phyloP scores from a whole-genome alignment of 2,329 filamentous ascomycete genomes.

The Teratosphaeria gauchensis region DNA sequence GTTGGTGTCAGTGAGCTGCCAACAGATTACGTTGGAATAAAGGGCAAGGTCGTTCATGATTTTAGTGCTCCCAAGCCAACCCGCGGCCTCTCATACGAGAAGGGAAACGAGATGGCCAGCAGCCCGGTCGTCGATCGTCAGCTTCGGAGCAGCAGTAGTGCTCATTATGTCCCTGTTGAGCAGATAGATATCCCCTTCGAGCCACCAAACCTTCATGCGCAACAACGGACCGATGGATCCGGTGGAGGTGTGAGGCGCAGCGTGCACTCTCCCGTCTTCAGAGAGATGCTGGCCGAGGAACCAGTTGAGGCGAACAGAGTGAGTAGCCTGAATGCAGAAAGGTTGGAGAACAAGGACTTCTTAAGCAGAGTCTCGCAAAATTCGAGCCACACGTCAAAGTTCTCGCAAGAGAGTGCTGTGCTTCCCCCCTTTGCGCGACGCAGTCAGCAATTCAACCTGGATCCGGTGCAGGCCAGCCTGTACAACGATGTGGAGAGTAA shows the following conservation, averaged over 20 bases:
- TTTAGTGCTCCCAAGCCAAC: constrained; percentile 45
- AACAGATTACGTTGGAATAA: constrained; percentile 53
- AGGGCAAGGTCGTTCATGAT: constrained; percentile 54
- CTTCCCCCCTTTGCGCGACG: constrained; percentile 27
- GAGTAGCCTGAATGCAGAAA: constrained; percentile 37
- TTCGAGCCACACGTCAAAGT: constrained; percentile 9
- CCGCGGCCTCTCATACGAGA: constrained; percentile 21
- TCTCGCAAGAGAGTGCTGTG: constrained; percentile 20
- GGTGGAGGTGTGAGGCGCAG: constrained; percentile 14
- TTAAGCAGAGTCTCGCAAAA: constrained; percentile 34
- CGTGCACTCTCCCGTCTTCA: constrained; percentile 50
- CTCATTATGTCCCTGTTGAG: neutral
- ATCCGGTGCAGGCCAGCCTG: constrained; percentile 17
- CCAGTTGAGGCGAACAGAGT: constrained; percentile 30
- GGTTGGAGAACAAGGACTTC: constrained; percentile 39
- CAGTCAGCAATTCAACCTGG: constrained; percentile 20
- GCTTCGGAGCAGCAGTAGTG: neutral
- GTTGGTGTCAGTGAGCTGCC: constrained; percentile 41
- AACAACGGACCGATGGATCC: constrained; percentile 3
- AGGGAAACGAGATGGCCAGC: constrained; percentile 1
- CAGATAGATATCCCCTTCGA: neutral
- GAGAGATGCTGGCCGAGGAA: constrained; percentile 51
- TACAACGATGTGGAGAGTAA: constrained; percentile 18
- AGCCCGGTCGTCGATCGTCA: neutral
- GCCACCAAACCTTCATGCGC: neutral